phyloP scores from a whole-genome alignment of 2,329 filamentous ascomycete species.

The Iodosphaeria phyllophila region DNA sequence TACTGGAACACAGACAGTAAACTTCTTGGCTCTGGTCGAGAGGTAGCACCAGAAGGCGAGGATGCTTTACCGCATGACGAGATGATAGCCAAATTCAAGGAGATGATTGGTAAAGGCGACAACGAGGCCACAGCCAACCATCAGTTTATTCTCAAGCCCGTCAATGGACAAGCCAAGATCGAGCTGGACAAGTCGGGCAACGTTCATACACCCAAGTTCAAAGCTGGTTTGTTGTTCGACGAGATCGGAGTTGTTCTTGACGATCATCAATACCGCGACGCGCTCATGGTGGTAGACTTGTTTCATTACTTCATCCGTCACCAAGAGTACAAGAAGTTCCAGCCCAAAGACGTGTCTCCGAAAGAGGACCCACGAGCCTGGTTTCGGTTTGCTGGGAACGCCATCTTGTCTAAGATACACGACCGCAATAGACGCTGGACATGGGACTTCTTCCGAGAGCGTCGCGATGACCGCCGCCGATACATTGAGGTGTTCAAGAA shows the following conservation, averaged over 20 bases:
- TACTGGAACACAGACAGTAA: conserved; percentile 97
- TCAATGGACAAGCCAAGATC: conserved; percentile 85
- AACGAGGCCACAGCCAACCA: conserved; percentile 36
- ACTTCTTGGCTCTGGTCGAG: conserved; percentile 65
- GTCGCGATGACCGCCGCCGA: conserved; percentile 68
- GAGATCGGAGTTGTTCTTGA: conserved; percentile 97
- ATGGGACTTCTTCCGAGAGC: conserved; percentile 88
- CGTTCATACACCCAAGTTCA: conserved; percentile 62
- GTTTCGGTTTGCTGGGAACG: conserved; percentile 79
- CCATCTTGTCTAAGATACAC: conserved; percentile 84
- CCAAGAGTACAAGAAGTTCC: conserved; percentile 86
- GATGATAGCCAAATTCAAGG: conserved; percentile 57
- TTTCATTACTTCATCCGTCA: conserved; percentile 98
- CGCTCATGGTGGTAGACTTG: conserved; percentile 91
- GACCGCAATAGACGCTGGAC: conserved; percentile 86
- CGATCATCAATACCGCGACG: conserved; percentile 92
- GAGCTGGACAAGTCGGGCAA: conserved; percentile 89
- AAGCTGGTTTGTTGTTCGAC: conserved; percentile 81
- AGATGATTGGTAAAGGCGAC: conserved; percentile 60
- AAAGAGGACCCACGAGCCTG: conserved; percentile 87
- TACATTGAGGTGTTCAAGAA: conserved; percentile 98
- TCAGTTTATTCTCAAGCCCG: conserved; percentile 90
- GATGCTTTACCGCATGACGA: conserved; percentile 53
- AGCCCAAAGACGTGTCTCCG: conserved; percentile 62
- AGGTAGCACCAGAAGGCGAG: conserved; percentile 39